Evolutionary conservation across 352 stramenopile species (phyloP), one percentile per base, ranked within the genome.

Genomic region (Globisporangium echinulatum): DNA sequence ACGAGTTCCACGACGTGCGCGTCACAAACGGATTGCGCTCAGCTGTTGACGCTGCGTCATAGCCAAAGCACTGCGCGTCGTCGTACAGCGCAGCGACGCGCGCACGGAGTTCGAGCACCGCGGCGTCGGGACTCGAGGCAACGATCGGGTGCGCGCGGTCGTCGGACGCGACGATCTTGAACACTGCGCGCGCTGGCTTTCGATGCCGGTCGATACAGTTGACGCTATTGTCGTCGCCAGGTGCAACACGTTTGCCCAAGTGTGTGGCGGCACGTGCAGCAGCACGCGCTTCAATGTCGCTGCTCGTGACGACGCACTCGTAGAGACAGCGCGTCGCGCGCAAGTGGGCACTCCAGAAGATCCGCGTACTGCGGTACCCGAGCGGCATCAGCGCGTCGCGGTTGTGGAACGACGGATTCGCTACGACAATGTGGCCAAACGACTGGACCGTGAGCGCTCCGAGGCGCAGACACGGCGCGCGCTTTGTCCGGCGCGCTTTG

Each of bases 301-400:
- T 83, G 54, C 76, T 94, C 17, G 88, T 85, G 49, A 98, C 81
- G 10, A 93, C 81, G 56, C 95, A 92, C 49, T 97, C 82, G 64
- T 98, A 98, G 38, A 98, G 63, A 54, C 87, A 97, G 2, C 94
- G 76, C 5, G 52, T 74, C 1, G 66, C 74, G 7, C 91, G 47
- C 8, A 62, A 44, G 4, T 66, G 67, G 0, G 78, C 78, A 15
- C 89, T 97, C 93, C 93, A 98, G 61, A 96, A 98, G 50, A 98
- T 97, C 25, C 94, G 77, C 7, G 90, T 96, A 39, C 91, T 96
- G 11, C 87, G 82, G 61, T 89, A 98, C 0, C 92, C 91, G 9
- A 91, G 49, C 7, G 94, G 92, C 44, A 82, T 97, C 15, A 98
- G 90, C 5, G 87, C 79, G 38, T 92, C 75, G 52, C 82, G 70